These are phyloP conservation scores for Uncinocarpus reesii DNA, from an alignment of 2,329 filamentous ascomycete genomes.

Conservation along the genomic window DNA sequence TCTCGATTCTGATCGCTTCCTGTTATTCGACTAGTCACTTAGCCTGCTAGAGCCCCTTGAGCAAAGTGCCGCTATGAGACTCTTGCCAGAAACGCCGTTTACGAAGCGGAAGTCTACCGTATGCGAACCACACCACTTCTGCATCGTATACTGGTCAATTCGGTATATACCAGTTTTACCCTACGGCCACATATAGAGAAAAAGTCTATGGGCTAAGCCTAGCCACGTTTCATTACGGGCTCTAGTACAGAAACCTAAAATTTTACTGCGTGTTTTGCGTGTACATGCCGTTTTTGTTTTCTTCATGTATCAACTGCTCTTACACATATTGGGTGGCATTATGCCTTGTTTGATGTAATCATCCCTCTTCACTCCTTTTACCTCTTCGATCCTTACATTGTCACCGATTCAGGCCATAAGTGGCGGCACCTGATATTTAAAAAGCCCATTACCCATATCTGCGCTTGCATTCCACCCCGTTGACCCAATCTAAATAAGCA, in stretches of 20 bases:
- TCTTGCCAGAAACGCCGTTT: neutral
- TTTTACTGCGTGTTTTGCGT: neutral
- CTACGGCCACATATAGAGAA: constrained; percentile 3
- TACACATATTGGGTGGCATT: constrained; percentile 7
- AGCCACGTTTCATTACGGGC: neutral
- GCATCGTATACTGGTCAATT: too few relatives aligned
- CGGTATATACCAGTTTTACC: too few relatives aligned
- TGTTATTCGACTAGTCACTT: neutral
- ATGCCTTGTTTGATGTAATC: neutral
- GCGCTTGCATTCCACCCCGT: neutral
- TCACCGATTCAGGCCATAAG: neutral
- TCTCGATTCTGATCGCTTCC: neutral
- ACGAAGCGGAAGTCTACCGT: neutral
- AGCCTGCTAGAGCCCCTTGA: too few relatives aligned
- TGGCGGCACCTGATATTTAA: too few relatives aligned
- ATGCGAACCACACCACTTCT: neutral
- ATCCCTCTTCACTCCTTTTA: neutral
- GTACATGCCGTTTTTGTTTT: constrained; percentile 4
- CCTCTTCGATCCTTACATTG: neutral
- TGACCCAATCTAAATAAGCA: constrained; percentile 4
- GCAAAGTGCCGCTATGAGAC: too few relatives aligned
- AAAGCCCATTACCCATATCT: neutral
- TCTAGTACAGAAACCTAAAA: neutral
- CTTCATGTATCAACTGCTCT: constrained; percentile 1
- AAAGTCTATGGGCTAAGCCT: neutral